Evolutionary conservation across 345 rosid genomes (phyloP).

Genomic region (Barbarea vulgaris): DNA sequence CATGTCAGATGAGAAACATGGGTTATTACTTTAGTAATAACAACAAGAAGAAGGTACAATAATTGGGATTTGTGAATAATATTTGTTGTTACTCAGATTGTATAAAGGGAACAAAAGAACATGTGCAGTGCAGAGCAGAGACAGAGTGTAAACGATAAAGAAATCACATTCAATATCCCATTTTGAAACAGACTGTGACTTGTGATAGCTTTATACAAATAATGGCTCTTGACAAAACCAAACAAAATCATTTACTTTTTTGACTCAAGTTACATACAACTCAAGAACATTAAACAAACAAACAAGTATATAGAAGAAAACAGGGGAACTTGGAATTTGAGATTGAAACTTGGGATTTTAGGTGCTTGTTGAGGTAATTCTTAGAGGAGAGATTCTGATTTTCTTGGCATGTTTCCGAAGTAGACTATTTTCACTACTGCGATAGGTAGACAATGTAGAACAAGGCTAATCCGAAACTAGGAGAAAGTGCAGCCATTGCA

Average conservation of each 20-base stretch:
- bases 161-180: slow-evolving; percentile 22
- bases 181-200: slow-evolving; percentile 25
- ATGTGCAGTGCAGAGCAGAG: slow-evolving; percentile 44
- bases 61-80: slow-evolving; percentile 36
- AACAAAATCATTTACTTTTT: background rate
- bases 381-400: slow-evolving; percentile 22
- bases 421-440: slow-evolving; percentile 9
- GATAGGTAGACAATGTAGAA: slow-evolving; percentile 28
- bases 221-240: background rate
- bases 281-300: slow-evolving; percentile 11
- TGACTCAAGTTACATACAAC: background rate
- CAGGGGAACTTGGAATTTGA: background rate
- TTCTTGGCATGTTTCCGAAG: slow-evolving; percentile 20
- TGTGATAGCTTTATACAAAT: slow-evolving; percentile 19
- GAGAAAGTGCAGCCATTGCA: slow-evolving; percentile 36
- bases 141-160: slow-evolving; percentile 32
- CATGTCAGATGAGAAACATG: slow-evolving; percentile 31
- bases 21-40: slow-evolving; percentile 9
- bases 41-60: slow-evolving; percentile 26
- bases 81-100: slow-evolving; percentile 21
- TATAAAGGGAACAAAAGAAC: slow-evolving; percentile 39
- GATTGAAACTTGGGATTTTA: background rate
- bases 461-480: slow-evolving; percentile 28
- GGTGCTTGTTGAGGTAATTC: slow-evolving; percentile 1
- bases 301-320: background rate